Percentiles rank a stretch among this genome's conserved stretches.
Conservation (phyloP, 2,329 filamentous ascomycete genomes). For the Hawksworthiomyces lignivorus region DNA sequence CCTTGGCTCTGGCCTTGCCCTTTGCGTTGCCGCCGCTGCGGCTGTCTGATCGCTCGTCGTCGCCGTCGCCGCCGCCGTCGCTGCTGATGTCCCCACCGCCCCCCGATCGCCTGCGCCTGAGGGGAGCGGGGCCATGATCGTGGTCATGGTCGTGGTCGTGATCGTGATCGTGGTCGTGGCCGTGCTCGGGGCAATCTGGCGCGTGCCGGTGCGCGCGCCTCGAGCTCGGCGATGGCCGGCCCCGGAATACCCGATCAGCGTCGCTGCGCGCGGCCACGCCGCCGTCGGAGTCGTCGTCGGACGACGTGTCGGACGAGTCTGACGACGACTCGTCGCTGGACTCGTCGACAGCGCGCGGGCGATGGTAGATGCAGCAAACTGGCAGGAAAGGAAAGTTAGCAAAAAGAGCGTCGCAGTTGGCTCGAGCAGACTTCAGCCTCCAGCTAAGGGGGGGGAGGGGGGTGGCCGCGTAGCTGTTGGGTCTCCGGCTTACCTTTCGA, state of each 20-base stretch:
- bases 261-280: slow-evolving; percentile 14
- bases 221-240: slow-evolving; percentile 17
- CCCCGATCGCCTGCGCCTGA: no score
- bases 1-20: slow-evolving; percentile 29
- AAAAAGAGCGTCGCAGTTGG: background rate
- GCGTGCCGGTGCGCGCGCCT: slow-evolving; percentile 19
- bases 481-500: slow-evolving; percentile 92
- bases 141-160: slow-evolving; percentile 27
- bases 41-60: background rate
- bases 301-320: slow-evolving; percentile 38
- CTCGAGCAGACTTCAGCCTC: slow-evolving; percentile 15
- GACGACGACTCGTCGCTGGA: slow-evolving; percentile 62
- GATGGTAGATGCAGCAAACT: slow-evolving; percentile 99
- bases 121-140: no score
- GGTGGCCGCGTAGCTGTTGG: no score
- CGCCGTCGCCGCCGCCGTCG: slow-evolving; percentile 19
- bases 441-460: no score
- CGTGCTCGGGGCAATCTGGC: slow-evolving; percentile 26
- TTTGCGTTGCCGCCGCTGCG: slow-evolving; percentile 3
- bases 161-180: slow-evolving; percentile 20
- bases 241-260: slow-evolving; percentile 17
- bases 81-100: slow-evolving; percentile 20
- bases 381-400: background rate
- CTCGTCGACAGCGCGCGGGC: slow-evolving; percentile 72
- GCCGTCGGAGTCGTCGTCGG: slow-evolving; percentile 22